phyloP scores from a whole-genome alignment of 1,139 yeast genomes.

The Yamadazyma spencermartinsiae region DNA sequence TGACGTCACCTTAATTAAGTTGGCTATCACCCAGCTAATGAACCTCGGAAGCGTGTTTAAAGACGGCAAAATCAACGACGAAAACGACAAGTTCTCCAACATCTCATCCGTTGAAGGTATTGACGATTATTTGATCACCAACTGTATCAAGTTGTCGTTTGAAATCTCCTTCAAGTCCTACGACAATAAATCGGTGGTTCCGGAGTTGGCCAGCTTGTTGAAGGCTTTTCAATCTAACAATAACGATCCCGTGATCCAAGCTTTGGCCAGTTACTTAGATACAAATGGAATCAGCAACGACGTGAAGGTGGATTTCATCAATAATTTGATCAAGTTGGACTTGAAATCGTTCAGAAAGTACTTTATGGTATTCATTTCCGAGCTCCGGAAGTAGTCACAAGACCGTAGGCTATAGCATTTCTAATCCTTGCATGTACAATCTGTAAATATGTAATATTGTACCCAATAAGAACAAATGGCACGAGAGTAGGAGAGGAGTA shows the following conservation, averaged over 20 bases:
- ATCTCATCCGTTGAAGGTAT: slow-evolving; percentile 64
- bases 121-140: slow-evolving; percentile 67
- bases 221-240: slow-evolving; percentile 54
- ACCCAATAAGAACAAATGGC: neutral
- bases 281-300: slow-evolving; percentile 62
- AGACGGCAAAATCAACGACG: slow-evolving; percentile 54
- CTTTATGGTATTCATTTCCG: slow-evolving; percentile 56
- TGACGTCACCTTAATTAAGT: slow-evolving; percentile 42
- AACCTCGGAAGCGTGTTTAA: slow-evolving; percentile 67
- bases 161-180: slow-evolving; percentile 78
- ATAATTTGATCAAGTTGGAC: slow-evolving; percentile 53
- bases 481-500: slow-evolving; percentile 23
- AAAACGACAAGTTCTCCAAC: slow-evolving; percentile 52
- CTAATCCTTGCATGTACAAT: slow-evolving; percentile 9
- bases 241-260: slow-evolving; percentile 45
- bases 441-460: slow-evolving; percentile 8
- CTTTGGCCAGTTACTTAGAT: slow-evolving; percentile 55
- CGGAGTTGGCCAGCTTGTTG: slow-evolving; percentile 72
- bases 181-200: slow-evolving; percentile 71
- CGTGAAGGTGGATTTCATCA: slow-evolving; percentile 57
- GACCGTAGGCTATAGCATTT: neutral
- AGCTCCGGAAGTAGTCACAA: slow-evolving; percentile 20
- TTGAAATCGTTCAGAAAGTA: slow-evolving; percentile 65
- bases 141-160: slow-evolving; percentile 67
- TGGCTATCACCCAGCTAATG: slow-evolving; percentile 68